Evolutionary conservation across 108 stramenopile genomes (phyloP).

Genomic region (Stephanodiscus minutulus): DNA sequence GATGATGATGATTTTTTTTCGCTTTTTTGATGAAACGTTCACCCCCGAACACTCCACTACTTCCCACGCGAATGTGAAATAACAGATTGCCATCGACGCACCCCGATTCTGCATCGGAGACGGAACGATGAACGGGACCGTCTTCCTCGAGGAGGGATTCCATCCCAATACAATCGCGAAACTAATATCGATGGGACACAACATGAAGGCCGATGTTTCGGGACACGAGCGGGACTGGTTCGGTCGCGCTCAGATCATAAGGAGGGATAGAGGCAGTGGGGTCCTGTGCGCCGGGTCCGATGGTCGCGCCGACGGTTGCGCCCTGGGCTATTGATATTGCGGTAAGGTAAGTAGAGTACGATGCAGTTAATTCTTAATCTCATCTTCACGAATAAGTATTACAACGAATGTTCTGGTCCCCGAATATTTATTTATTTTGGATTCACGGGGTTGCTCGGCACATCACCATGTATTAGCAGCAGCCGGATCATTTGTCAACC

Average conservation of each 20-base stretch:
- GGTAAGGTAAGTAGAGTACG: no score
- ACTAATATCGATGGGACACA: slow-evolving; percentile 74
- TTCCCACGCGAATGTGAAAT: slow-evolving; percentile 31
- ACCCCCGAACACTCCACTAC: neutral
- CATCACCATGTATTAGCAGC: no score
- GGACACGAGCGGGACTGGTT: slow-evolving; percentile 81
- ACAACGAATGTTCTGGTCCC: no score
- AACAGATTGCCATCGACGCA: slow-evolving; percentile 84
- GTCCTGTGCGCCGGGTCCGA: slow-evolving; percentile 94
- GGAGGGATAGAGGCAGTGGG: slow-evolving; percentile 56
- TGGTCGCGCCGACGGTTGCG: slow-evolving; percentile 94
- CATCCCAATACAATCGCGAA: slow-evolving; percentile 54
- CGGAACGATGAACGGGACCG: slow-evolving; percentile 74
- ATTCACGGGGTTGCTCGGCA: no score
- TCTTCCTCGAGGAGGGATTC: slow-evolving; percentile 75
- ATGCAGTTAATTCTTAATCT: no score
- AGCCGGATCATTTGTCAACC: no score
- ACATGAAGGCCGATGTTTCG: slow-evolving; percentile 46
- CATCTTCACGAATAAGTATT: no score
- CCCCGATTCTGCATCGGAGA: slow-evolving; percentile 93
- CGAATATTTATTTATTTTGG: no score
- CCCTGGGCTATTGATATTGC: slow-evolving; percentile 84
- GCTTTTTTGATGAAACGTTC: no score
- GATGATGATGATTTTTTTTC: neutral
- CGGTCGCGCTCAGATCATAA: slow-evolving; percentile 94